phyloP scores from a whole-genome alignment of 129 eudicot species.

The Solidago caesia region DNA sequence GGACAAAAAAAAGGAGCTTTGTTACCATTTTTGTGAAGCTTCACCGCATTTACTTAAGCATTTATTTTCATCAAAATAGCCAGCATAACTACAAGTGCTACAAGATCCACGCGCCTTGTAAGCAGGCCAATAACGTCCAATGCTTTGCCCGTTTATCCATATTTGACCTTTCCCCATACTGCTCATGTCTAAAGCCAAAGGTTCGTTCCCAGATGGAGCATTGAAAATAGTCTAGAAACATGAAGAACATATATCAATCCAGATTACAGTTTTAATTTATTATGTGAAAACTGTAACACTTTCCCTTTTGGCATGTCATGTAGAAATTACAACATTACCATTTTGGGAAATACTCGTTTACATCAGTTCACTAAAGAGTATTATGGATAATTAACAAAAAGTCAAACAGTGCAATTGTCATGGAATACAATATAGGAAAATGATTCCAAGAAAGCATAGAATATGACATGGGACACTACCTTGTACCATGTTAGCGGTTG shows the following conservation, averaged over 20 bases:
- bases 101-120: slow-evolving; percentile 85
- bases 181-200: slow-evolving; percentile 93
- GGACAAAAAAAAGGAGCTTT: background rate
- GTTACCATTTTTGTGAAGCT: slow-evolving; percentile 96
- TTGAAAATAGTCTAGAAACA: slow-evolving; percentile 68
- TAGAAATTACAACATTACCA: background rate
- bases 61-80: slow-evolving; percentile 81
- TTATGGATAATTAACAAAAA: background rate
- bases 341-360: background rate
- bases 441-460: slow-evolving; percentile 5
- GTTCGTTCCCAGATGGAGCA: slow-evolving; percentile 80
- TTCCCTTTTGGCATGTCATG: background rate
- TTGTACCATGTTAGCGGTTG: slow-evolving; percentile 94
- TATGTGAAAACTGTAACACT: background rate
- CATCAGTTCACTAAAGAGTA: background rate
- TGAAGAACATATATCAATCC: slow-evolving; percentile 6
- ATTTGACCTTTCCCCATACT: slow-evolving; percentile 98
- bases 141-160: slow-evolving; percentile 93
- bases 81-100: slow-evolving; percentile 73
- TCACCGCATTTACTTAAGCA: slow-evolving; percentile 88
- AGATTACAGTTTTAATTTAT: slow-evolving; percentile 4
- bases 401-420: background rate
- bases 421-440: background rate
- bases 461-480: slow-evolving; percentile 34
- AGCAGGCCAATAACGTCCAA: slow-evolving; percentile 96